Base-by-base conservation (phyloP, 805 yeast genomes). In the Candida ipomoeae region DNA sequence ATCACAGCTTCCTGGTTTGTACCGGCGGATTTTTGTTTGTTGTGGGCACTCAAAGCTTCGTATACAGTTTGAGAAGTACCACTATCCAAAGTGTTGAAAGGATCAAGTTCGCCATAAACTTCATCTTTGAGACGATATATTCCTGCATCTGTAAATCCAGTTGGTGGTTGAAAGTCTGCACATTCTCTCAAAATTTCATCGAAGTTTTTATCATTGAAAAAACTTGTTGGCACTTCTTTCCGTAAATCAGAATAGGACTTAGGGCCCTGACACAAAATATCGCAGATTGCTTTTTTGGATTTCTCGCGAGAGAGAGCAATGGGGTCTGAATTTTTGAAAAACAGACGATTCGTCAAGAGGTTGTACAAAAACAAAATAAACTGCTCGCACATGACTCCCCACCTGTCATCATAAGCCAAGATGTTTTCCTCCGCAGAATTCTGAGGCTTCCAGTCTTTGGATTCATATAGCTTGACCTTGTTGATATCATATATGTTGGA, bases 81-180 rank as follows among this genome's bases (percentile, higher is more conserved):
- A 64, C 5, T 70, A 74, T 38, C 78, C 49, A 37, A 48, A 34
- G 55, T 48, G 14, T 54, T 58, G 50, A 55, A 51, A n/a, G 54
- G 89, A 63, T 92, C 94, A 40, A 91, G 79, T 26, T 76, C 69
- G 1, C 70, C 72, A 49, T 68, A 74, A 29, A 70, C 68, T 45
- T 81, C 76, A 2, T 78, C 75, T 60, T 87, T 89, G 52, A 94
- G 73, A 26, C 81, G 72, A 65, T 87, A 92, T 23, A 79, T 63
- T 2, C 96, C 89, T 20, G 75, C 66, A 55, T 86, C 86, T 21
- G 77, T 65, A 17, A 77, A 56, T 3, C 83, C 80, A 4, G 77
- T 68, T 2, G 95, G 94, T 1, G 85, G 76, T n/a, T 74, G 74
- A 55, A 76, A 82, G 34, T 74, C 80, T 1, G 96, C 83, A 33